phyloP scores from a whole-genome alignment of 257 asterid genomes.

The Haberlea rhodopensis region DNA sequence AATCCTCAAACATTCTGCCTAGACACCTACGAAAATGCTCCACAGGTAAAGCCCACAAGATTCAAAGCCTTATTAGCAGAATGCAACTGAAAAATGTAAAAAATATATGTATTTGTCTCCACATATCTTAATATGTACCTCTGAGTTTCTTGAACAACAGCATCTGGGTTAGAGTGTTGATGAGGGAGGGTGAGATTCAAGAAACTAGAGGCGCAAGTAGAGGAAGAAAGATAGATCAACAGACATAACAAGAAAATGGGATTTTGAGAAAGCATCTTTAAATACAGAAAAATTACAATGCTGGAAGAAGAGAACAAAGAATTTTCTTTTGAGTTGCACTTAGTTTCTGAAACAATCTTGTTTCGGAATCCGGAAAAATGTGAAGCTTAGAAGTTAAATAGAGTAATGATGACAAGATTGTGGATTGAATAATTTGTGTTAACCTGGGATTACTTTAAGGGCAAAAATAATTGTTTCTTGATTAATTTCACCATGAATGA shows the following conservation, averaged over 20 bases:
- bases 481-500: constrained; percentile 12
- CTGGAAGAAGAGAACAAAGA: too few relatives aligned
- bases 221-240: constrained; percentile 21
- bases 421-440: constrained; percentile 26
- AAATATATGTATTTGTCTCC: neutral
- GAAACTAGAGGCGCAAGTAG: constrained; percentile 25
- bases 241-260: constrained; percentile 38
- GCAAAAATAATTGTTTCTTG: constrained; percentile 17
- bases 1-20: constrained; percentile 1
- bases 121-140: constrained; percentile 30
- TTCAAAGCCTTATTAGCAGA: constrained; percentile 1
- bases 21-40: constrained; percentile 1
- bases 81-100: constrained; percentile 13
- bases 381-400: constrained; percentile 7
- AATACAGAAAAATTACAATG: constrained; percentile 16
- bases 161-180: constrained; percentile 49
- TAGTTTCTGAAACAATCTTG: constrained; percentile 19
- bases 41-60: constrained; percentile 25
- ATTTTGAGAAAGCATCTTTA: constrained; percentile 32
- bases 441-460: constrained; percentile 25
- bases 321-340: neutral
- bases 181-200: constrained; percentile 46
- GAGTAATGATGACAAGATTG: constrained; percentile 9
- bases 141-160: constrained; percentile 40
- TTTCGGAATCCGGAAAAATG: constrained; percentile 16